Base-by-base conservation (phyloP, 1,139 yeast species). In the Kluyveromyces sp. region DNA sequence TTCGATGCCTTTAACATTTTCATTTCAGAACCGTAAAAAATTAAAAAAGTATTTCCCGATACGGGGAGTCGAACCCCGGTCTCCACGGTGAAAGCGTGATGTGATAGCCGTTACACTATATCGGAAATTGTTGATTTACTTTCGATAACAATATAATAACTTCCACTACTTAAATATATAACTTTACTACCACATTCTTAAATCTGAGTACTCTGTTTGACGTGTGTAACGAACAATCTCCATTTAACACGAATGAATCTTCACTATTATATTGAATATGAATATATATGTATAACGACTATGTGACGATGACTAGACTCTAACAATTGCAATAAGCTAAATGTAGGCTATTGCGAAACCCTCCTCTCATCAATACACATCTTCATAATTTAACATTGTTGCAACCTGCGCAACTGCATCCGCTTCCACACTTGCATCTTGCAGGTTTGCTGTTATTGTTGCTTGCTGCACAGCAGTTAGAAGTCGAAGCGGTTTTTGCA, bases 341-440 rank as follows among this genome's bases (percentile, higher is more conserved):
- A 15, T 15, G 21, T 15, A 15, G 21, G 21, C 21, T 15, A 15
- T 15, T 1, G 21, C 21, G 21, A 15, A 15, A 15, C 21, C 21
- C 21, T 15, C 21, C 21, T 15, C 21, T 31, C 10, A 10, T 31
- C 33, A 7, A 7, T 31, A 31, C 10, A 31, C n/a, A 7, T 8
- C 6, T 7, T 37, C 31, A 37, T 4, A 53, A 45, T 44, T 53
- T 53, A 25, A 53, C 51, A 4, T 51, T 49, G 42, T 53, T 53
- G 34, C 56, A 53, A 34, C 47, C 47, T 2, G 48, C 45, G 40
- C 56, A 53, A 21, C 45, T 43, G 39, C 56, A 53, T 29, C 47
- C 39, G 15, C 52, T 42, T 3, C 56, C 56, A 34, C 56, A 53
- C 27, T 45, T 47, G 37, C 56, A 53, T 45, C 55, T 50, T 2